Percentiles rank a stretch among this genome's conserved stretches.
phyloP scores from a whole-genome alignment of 2,329 filamentous ascomycete species.

The Sordariomycetes sp. region DNA sequence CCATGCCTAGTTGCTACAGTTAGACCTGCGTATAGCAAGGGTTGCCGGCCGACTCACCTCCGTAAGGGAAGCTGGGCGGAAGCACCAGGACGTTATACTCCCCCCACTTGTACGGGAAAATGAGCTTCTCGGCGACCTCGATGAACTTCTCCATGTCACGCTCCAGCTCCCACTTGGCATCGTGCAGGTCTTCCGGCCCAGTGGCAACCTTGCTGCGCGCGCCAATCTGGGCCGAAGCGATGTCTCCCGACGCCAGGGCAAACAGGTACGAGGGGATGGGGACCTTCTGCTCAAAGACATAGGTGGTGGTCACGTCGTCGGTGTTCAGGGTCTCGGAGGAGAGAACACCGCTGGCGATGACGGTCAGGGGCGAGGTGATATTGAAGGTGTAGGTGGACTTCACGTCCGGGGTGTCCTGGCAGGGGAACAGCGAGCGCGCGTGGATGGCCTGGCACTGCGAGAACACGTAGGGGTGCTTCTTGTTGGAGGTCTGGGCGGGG shows the following conservation, averaged over 20 bases:
- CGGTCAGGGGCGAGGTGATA: constrained; percentile 74
- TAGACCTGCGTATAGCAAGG: neutral
- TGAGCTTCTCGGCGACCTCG: constrained; percentile 66
- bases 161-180: constrained; percentile 85
- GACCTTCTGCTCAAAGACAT: constrained; percentile 80
- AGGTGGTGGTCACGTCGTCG: constrained; percentile 51
- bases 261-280: constrained; percentile 88
- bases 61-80: constrained; percentile 83
- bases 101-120: constrained; percentile 88
- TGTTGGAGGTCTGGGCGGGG: constrained; percentile 87
- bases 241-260: constrained; percentile 79
- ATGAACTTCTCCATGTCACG: constrained; percentile 87
- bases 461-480: constrained; percentile 95
- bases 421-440: constrained; percentile 86
- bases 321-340: constrained; percentile 30
- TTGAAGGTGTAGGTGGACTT: constrained; percentile 93
- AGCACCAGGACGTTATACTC: constrained; percentile 82
- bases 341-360: constrained; percentile 79
- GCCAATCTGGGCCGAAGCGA: constrained; percentile 77
- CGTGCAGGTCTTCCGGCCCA: constrained; percentile 75
- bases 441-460: constrained; percentile 97
- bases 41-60: constrained; percentile 37
- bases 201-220: constrained; percentile 77
- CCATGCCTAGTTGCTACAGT: constrained; percentile 46
- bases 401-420: constrained; percentile 93